Evolutionary conservation across 345 rosid species (phyloP).

Genomic region (Sisymbrium irio): DNA sequence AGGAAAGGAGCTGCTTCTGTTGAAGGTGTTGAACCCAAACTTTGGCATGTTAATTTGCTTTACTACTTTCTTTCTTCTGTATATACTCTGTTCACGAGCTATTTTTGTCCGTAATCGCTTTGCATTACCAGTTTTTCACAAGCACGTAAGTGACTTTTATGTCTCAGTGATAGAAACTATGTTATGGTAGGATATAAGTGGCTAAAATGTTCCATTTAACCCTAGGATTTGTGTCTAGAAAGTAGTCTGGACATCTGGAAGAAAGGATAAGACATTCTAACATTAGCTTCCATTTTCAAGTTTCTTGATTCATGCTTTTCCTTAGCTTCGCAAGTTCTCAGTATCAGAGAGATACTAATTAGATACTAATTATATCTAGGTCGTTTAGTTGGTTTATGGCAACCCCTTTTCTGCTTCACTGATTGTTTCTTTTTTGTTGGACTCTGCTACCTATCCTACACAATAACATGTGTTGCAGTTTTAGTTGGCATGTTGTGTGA

Average conservation of each 20-base stretch:
- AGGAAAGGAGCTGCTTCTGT: slow-evolving; percentile 90
- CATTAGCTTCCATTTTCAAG: no score
- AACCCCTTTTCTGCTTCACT: slow-evolving; percentile 1
- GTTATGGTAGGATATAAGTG: not conserved
- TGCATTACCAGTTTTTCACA: no score
- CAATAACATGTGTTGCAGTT: no score
- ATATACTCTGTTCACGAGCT: no score
- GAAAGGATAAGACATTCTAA: no score
- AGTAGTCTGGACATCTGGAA: no score
- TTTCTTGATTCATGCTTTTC: no score
- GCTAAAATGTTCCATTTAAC: not conserved
- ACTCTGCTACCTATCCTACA: not conserved
- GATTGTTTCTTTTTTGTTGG: not conserved
- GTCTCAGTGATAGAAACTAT: no score
- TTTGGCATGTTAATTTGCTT: slow-evolving; percentile 80
- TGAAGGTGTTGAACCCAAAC: slow-evolving; percentile 91
- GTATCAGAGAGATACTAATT: not conserved
- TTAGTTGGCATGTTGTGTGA: no score
- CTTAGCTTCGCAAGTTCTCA: not conserved
- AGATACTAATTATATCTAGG: no score
- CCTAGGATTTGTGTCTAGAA: not conserved
- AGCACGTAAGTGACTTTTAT: no score
- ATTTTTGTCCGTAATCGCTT: not conserved
- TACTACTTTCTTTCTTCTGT: slow-evolving; percentile 3
- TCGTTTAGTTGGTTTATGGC: not conserved